A percentile compares a stretch with the other conserved stretches of the same genome.
Evolutionary conservation across 352 stramenopile genomes (phyloP).

Genomic region (Peronospora tabacina): DNA sequence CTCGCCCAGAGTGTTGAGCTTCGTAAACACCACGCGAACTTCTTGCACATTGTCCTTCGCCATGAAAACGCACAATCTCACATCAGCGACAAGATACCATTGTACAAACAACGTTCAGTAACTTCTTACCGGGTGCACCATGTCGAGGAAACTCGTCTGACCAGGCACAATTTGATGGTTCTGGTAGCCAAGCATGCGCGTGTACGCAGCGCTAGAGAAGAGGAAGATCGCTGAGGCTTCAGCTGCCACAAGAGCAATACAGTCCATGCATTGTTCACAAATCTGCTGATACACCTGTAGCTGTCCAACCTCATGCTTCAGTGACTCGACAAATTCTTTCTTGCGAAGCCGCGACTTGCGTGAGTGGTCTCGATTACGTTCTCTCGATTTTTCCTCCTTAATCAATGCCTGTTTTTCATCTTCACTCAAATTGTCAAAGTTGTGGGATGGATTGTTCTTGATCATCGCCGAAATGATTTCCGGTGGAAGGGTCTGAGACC

Average conservation of each 20-base stretch:
- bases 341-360: conserved; percentile 91
- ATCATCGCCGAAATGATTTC: conserved; percentile 79
- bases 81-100: neutral
- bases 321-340: conserved; percentile 91
- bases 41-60: conserved; percentile 51
- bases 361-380: conserved; percentile 93
- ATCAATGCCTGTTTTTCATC: conserved; percentile 70
- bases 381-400: conserved; percentile 80
- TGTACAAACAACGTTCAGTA: conserved; percentile 6
- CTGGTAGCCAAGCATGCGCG: conserved; percentile 69
- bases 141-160: conserved; percentile 76
- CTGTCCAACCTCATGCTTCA: conserved; percentile 85
- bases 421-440: conserved; percentile 75
- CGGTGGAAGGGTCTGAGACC: conserved; percentile 70
- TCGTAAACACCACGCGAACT: conserved; percentile 55
- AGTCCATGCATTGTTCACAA: conserved; percentile 72
- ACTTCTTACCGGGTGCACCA: conserved; percentile 65
- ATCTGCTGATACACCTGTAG: conserved; percentile 83
- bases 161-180: conserved; percentile 64
- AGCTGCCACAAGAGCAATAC: conserved; percentile 64
- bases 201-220: conserved; percentile 60
- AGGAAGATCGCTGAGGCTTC: conserved; percentile 58
- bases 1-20: conserved; percentile 55
- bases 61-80: conserved; percentile 3
- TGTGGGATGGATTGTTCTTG: conserved; percentile 59